phyloP scores from a whole-genome alignment of 805 yeast species.

The Metschnikowia reukaufii region DNA sequence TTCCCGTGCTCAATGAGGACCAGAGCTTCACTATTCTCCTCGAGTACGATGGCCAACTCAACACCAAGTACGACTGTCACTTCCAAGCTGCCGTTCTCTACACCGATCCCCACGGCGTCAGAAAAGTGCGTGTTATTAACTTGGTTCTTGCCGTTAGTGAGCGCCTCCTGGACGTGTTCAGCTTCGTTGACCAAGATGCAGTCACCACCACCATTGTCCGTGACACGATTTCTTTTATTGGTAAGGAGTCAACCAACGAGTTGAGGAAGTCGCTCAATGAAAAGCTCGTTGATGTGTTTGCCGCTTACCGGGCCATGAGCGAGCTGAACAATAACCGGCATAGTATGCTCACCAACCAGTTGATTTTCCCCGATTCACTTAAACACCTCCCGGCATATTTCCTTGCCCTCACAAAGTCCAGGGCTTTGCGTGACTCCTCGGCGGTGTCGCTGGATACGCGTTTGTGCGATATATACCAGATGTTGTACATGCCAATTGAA shows the following conservation, averaged over 20 bases:
- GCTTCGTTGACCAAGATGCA: constrained; percentile 69
- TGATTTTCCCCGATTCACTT: constrained; percentile 80
- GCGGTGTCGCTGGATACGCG: constrained; percentile 62
- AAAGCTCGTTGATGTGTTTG: constrained; percentile 45
- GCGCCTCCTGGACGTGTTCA: constrained; percentile 68
- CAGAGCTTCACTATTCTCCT: constrained; percentile 71
- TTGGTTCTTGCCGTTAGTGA: constrained; percentile 79
- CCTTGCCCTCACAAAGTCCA: constrained; percentile 67
- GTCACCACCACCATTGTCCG: constrained; percentile 40
- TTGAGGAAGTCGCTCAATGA: constrained; percentile 39
- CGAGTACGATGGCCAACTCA: constrained; percentile 72
- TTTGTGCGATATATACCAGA: constrained; percentile 50
- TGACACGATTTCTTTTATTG: constrained; percentile 42
- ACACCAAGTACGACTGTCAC: constrained; percentile 73
- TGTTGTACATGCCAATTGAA: constrained; percentile 56
- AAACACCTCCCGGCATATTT: constrained; percentile 67
- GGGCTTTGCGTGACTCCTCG: constrained; percentile 54
- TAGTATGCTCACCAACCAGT: constrained; percentile 48
- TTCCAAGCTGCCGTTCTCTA: constrained; percentile 89
- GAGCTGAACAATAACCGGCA: constrained; percentile 39
- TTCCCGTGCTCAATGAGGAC: constrained; percentile 64
- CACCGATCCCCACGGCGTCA: constrained; percentile 70
- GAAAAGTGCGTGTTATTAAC: constrained; percentile 87
- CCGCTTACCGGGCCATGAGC: constrained; percentile 52
- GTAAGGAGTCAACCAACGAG: constrained; percentile 39